Base-by-base conservation (phyloP, 768 basidiomycete genomes). In the Suillus subalutaceus region DNA sequence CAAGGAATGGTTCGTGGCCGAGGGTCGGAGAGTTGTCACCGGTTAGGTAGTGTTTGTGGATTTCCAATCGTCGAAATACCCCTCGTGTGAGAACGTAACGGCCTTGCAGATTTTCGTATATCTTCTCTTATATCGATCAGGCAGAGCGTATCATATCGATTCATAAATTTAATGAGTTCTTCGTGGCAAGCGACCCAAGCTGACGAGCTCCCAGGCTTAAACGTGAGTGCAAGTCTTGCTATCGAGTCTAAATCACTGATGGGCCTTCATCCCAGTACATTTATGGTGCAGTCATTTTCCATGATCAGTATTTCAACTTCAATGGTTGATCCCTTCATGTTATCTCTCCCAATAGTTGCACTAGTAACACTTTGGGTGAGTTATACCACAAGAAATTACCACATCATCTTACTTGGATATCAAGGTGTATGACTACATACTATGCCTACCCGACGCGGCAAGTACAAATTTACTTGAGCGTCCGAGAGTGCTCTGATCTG, bases 101-200 rank as follows among this genome's bases (percentile, higher is more conserved):
- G 18, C 30, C 20, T 35, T 18, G 55, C 55, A 35, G 18, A 56
- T 56, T 35, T 56, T 18, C 18, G 32, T 56, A 35, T 12, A 10
- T 35, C 55, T 20, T 56, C 55, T 56, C 32, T 41, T 60, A 60
- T 43, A 60, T 41, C 1, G 16, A 60, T 41, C 53, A 55, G 30
- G 16, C 41, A 16, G 26, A 30, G 26, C 1, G 12, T 26, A 26
- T 26, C 26, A 43, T 43, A 18, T 43, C 10, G 12, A 20, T 43
- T 32, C 18, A 43, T 60, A 20, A 30, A 20, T 18, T 30, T 10
- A 1, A 60, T 43, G 59, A 60, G 18, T 43, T 18, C 26, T 43
- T 30, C 20, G 6, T 32, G 30, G 53, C 40, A 59, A 41, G 16
- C 1, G 9, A 26, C 59, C 20, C 59, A 30, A 13, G 30, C 18